phyloP scores from a whole-genome alignment of 139 green algal genomes.

The Chlorella sp. region DNA sequence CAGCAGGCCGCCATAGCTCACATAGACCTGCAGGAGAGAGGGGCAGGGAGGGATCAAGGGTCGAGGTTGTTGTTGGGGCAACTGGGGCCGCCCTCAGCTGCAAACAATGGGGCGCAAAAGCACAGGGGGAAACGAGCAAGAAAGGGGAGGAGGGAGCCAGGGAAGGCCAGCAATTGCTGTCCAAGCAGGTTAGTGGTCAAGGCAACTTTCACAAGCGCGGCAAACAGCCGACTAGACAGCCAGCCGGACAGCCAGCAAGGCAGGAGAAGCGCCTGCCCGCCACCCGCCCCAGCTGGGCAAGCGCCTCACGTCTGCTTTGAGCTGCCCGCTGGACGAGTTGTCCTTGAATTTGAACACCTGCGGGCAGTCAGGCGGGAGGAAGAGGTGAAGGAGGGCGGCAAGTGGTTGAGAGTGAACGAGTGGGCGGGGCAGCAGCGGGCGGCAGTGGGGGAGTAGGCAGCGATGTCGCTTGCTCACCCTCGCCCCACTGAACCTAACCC shows the following conservation, averaged over 20 bases:
- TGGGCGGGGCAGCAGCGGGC: too few species aligned
- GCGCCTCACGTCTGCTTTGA: constrained; percentile 47
- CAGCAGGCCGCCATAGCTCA: constrained; percentile 92
- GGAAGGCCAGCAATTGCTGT: background rate
- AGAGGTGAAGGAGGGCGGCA: background rate
- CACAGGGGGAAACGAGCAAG: too few species aligned
- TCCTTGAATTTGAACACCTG: constrained; percentile 91
- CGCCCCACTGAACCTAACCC: too few species aligned
- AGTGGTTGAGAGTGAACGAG: too few species aligned
- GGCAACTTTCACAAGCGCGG: background rate
- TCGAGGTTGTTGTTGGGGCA: too few species aligned
- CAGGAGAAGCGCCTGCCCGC: background rate
- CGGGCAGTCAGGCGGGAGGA: background rate
- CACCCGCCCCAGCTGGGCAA: background rate
- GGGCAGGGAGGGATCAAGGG: too few species aligned
- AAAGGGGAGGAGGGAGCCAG: too few species aligned
- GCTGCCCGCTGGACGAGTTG: constrained; percentile 45
- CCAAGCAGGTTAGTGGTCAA: background rate
- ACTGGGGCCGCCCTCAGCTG: background rate
- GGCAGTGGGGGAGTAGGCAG: too few species aligned
- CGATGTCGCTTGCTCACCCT: too few species aligned
- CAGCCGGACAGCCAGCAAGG: background rate
- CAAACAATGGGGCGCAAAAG: too few species aligned
- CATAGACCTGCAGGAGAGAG: constrained; percentile 74
- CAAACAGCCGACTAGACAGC: background rate